Base-by-base conservation (phyloP, 2,329 filamentous ascomycete genomes). In the Cercospora citrullina region DNA sequence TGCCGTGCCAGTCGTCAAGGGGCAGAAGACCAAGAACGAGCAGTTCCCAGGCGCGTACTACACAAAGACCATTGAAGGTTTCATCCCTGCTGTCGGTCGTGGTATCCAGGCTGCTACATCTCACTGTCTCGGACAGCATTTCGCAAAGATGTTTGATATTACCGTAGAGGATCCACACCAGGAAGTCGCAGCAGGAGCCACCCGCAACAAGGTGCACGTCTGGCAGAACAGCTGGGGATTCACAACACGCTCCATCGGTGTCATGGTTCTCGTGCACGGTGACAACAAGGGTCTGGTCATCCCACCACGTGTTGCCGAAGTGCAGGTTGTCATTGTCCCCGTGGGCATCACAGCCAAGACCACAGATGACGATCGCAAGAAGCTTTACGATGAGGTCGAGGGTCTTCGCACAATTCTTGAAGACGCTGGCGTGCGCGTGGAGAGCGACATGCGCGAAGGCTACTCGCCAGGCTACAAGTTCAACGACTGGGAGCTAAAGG, bases 171-270 rank as follows among this genome's bases (percentile, higher is more conserved):
- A 99, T 77, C 95, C 95, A 26, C 84, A 85, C 68, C 87, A 86
- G 61, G 64, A 75, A 12, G 89, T 89, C 77, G 84, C 86, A 58
- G 80, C 79, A 30, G 89, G 87, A 60, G 88, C 95, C 80, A 91
- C 92, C 82, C 91, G 91, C 72, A 86, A 90, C 74, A 90, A 93
- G 76, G 84, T 97, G 66, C 84, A 94, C 77, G 94, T 98, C 66
- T 98, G 94, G 94, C 95, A 99, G 81, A 99, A 99, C 85, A 97
- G 93, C 14, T 99, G 95, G 95, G 95, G 95, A 81, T 87, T 99
- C 69, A 98, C 94, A 1, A 99, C 95, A 64, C 93, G 95, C 79
- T 93, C 94, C 66, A 96, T 99, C 73, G 96, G 95, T 83, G 93
- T 98, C 79, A 98, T 98, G 94, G 92, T 97, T 77, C 95, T 99